A percentile compares a stretch with the other conserved stretches of the same genome.
phyloP scores from a whole-genome alignment of 1,284 basidiomycete species.

The Ganoderma leucocontextum region DNA sequence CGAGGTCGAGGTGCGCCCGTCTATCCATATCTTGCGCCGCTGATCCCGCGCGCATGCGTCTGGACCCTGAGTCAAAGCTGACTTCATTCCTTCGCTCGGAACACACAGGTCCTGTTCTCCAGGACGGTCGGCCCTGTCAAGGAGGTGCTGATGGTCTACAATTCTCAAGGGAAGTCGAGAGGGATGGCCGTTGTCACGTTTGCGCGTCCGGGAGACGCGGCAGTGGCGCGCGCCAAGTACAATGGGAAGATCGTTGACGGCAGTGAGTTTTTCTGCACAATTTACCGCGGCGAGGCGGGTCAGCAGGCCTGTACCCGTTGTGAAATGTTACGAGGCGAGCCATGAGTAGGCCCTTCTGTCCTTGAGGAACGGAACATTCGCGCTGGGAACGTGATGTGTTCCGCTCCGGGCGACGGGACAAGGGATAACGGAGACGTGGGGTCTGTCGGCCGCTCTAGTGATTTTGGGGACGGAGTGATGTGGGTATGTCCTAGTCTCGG shows the following conservation, averaged over 20 bases:
- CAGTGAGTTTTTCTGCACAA: slow-evolving; percentile 54
- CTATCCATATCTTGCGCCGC: slow-evolving; percentile 2
- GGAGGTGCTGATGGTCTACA: slow-evolving; percentile 75
- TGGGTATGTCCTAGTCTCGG: not conserved
- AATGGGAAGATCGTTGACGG: slow-evolving; percentile 80
- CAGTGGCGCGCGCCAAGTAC: slow-evolving; percentile 67
- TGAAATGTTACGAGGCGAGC: not conserved
- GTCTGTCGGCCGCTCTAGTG: not conserved
- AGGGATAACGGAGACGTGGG: not conserved
- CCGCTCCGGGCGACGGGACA: not conserved
- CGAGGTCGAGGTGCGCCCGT: slow-evolving; percentile 68
- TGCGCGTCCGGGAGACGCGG: slow-evolving; percentile 66
- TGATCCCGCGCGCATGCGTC: slow-evolving; percentile 7
- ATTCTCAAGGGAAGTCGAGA: slow-evolving; percentile 73
- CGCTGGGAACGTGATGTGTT: not conserved
- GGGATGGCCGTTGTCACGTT: slow-evolving; percentile 80
- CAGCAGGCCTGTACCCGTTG: not conserved
- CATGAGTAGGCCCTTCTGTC: not conserved
- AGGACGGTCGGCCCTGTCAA: slow-evolving; percentile 78
- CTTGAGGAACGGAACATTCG: not conserved
- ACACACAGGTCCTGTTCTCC: slow-evolving; percentile 68
- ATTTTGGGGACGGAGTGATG: not conserved
- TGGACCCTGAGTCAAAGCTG: slow-evolving; percentile 8
- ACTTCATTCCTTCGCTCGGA: not conserved
- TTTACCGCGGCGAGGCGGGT: not conserved